Conservation (phyloP, 2,329 filamentous ascomycete genomes). For the Pseudogymnoascus sp. region DNA sequence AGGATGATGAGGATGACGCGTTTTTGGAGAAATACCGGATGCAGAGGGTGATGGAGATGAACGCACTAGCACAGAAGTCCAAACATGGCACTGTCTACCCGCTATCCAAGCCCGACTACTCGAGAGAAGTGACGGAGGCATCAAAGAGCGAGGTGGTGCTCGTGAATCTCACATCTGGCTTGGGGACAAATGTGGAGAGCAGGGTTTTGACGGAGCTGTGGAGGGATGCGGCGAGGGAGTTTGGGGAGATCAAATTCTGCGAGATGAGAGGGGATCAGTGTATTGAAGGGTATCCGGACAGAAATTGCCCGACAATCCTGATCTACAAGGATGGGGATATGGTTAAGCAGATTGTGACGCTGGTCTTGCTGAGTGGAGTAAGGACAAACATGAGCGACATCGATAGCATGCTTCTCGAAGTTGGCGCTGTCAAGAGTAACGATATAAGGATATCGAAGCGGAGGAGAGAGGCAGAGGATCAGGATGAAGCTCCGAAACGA, state of each 20-base stretch:
- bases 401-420: constrained; percentile 71
- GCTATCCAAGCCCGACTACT: constrained; percentile 89
- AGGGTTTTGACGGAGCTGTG: constrained; percentile 77
- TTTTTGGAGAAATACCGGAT: constrained; percentile 85
- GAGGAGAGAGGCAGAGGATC: constrained; percentile 25
- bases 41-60: constrained; percentile 79
- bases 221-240: constrained; percentile 75
- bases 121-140: constrained; percentile 83
- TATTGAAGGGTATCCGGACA: constrained; percentile 92
- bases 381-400: constrained; percentile 66
- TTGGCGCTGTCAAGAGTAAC: constrained; percentile 70
- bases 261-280: constrained; percentile 88
- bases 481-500: constrained; percentile 25
- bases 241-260: constrained; percentile 94
- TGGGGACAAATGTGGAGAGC: constrained; percentile 78
- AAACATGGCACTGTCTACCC: constrained; percentile 88
- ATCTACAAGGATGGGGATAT: constrained; percentile 93
- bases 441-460: constrained; percentile 61
- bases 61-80: constrained; percentile 65
- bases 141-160: constrained; percentile 63
- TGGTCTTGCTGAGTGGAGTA: constrained; percentile 69
- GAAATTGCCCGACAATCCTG: constrained; percentile 88
- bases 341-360: constrained; percentile 81
- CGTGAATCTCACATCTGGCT: constrained; percentile 73
- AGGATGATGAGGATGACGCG: constrained; percentile 90